Evolutionary conservation across 1,284 basidiomycete species (phyloP).

Genomic region (Fomitopsis schrenkii): DNA sequence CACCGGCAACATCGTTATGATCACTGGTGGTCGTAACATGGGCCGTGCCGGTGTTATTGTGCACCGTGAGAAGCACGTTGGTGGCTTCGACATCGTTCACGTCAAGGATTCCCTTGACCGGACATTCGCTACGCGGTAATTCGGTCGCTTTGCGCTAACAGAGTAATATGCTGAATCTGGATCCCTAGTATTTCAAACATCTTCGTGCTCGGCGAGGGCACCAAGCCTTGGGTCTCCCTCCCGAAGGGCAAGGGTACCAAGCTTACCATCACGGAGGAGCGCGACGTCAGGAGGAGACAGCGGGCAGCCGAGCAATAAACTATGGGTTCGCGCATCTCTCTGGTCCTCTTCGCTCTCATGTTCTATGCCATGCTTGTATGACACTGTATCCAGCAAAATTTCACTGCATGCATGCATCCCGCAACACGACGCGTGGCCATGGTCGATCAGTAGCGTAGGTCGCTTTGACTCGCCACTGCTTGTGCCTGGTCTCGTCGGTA

Average conservation of each 20-base stretch:
- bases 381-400: constrained; percentile 27
- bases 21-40: constrained; percentile 99
- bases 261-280: constrained; percentile 86
- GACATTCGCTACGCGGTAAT: constrained; percentile 93
- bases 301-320: constrained; percentile 50
- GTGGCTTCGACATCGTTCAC: constrained; percentile 98
- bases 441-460: neutral
- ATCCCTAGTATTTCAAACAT: constrained; percentile 85
- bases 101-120: constrained; percentile 95
- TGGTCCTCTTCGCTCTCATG: constrained; percentile 25
- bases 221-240: constrained; percentile 95
- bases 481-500: neutral
- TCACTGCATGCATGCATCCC: constrained; percentile 18
- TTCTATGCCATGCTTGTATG: constrained; percentile 51
- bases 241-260: constrained; percentile 98
- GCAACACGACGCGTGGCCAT: neutral
- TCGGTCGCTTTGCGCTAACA: constrained; percentile 9
- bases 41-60: constrained; percentile 95
- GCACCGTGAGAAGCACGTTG: constrained; percentile 95
- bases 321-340: constrained; percentile 22
- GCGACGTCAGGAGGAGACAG: constrained; percentile 75
- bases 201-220: constrained; percentile 95
- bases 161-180: neutral
- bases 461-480: neutral
- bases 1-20: constrained; percentile 95